A percentile compares a stretch with the other conserved stretches of the same genome.
phyloP scores from a whole-genome alignment of 768 basidiomycete genomes.

The Asterophora parasitica region DNA sequence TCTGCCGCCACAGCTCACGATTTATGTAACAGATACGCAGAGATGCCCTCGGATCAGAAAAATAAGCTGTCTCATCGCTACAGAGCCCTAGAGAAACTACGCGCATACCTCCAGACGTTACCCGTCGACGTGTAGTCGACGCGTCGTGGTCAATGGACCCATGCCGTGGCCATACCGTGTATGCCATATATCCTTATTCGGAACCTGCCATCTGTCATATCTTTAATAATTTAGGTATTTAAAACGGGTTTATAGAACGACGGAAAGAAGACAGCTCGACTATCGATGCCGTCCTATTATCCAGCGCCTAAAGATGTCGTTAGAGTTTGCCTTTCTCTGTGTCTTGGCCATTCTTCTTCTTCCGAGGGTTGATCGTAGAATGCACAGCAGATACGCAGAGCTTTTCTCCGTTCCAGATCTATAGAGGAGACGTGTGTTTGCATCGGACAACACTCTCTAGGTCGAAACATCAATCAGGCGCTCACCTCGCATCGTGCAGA shows the following conservation, averaged over 20 bases:
- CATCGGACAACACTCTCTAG: neutral
- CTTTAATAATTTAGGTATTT: neutral
- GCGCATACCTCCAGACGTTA: constrained; percentile 41
- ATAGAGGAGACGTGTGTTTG: constrained; percentile 3
- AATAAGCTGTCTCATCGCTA: constrained; percentile 72
- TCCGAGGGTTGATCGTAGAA: constrained; percentile 31
- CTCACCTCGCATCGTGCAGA: constrained; percentile 42
- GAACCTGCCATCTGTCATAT: no score
- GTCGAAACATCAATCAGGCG: neutral
- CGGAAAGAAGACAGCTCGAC: no score
- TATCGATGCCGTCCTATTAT: no score
- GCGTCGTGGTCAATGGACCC: no score
- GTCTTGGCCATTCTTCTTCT: neutral
- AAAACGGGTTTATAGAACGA: neutral
- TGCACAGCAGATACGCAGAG: constrained; percentile 43
- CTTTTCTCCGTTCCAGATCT: constrained; percentile 39
- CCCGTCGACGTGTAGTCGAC: constrained; percentile 2
- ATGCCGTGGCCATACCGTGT: no score
- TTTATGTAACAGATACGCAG: constrained; percentile 53
- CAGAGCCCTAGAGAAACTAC: constrained; percentile 66
- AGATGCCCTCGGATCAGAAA: constrained; percentile 67
- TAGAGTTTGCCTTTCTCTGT: constrained; percentile 11
- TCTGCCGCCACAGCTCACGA: neutral
- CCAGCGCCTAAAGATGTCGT: neutral
- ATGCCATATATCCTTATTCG: no score